Evolutionary conservation across 768 basidiomycete genomes (phyloP).

Genomic region (Guyanaporus albipodus): DNA sequence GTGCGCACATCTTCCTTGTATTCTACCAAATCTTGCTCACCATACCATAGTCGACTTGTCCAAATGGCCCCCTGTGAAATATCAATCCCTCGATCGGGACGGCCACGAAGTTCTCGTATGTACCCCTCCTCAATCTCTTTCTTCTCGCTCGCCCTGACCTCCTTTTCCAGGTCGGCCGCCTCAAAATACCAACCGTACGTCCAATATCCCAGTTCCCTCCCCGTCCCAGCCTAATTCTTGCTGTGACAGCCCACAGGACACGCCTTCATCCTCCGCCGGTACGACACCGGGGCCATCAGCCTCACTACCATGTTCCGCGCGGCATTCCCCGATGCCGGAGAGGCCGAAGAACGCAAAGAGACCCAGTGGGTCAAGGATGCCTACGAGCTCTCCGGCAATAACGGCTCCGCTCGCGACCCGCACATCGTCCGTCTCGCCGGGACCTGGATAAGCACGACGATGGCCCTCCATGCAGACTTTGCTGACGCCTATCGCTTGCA

Average conservation of each 20-base stretch:
- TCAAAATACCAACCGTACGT: constrained; percentile 87
- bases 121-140: constrained; percentile 1
- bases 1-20: constrained; percentile 28
- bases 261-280: constrained; percentile 91
- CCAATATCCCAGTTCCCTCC: constrained; percentile 1
- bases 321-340: constrained; percentile 79
- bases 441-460: constrained; percentile 70
- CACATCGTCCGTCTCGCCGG: constrained; percentile 77
- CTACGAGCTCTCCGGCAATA: constrained; percentile 74
- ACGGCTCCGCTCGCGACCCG: constrained; percentile 60
- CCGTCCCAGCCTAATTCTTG: constrained; percentile 15
- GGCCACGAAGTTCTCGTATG: constrained; percentile 81
- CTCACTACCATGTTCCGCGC: constrained; percentile 97
- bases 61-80: constrained; percentile 75
- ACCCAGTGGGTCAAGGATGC: constrained; percentile 78
- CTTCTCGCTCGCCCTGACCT: constrained; percentile 17
- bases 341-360: constrained; percentile 74
- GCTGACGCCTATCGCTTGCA: constrained; percentile 64
- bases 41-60: constrained; percentile 33
- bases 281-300: constrained; percentile 88
- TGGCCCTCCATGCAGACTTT: constrained; percentile 55
- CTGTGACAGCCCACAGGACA: constrained; percentile 68
- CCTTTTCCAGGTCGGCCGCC: constrained; percentile 68
- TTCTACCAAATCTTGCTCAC: background rate
- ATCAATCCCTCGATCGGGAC: constrained; percentile 86